Percentiles rank a stretch among this genome's conserved stretches.
Conservation (phyloP, 441 rosid genomes). For the Croton setiger region DNA sequence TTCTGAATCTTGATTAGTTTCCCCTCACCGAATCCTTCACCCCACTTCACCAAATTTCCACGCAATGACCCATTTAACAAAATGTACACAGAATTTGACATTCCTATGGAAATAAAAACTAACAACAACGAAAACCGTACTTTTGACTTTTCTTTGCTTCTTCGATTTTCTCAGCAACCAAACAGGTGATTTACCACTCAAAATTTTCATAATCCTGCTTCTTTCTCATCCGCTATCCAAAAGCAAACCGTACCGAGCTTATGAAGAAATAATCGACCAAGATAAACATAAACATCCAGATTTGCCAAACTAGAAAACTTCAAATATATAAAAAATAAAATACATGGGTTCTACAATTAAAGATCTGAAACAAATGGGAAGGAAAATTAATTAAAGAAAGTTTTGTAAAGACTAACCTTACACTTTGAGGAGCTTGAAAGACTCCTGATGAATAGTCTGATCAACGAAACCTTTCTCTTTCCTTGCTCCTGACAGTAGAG, state of each 20-base stretch:
- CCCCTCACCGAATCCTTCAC: not conserved
- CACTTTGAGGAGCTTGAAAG: conserved; percentile 23
- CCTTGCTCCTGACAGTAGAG: not conserved
- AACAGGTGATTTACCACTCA: conserved; percentile 8
- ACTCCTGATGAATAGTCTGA: conserved; percentile 5
- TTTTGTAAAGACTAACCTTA: conserved; percentile 33
- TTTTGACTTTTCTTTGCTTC: not conserved
- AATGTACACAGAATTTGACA: not conserved
- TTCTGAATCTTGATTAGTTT: conserved; percentile 1
- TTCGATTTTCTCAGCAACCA: conserved; percentile 13
- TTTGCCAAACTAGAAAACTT: not conserved
- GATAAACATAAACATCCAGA: not conserved
- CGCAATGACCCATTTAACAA: not conserved
- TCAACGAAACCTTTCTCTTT: conserved; percentile 16
- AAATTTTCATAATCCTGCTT: conserved; percentile 4
- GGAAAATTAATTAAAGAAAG: conserved; percentile 4
- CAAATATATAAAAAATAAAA: not conserved
- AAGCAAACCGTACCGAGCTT: conserved; percentile 18
- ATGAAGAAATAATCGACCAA: not conserved
- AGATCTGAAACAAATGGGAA: conserved; percentile 6
- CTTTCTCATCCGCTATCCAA: not conserved
- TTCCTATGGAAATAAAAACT: not conserved
- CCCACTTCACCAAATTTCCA: not conserved
- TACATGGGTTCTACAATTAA: not conserved
- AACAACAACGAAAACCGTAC: not conserved